Percentiles rank a stretch among this genome's conserved stretches.
Conservation (phyloP, 1,284 basidiomycete genomes). For the Ganoderma resinaceum region DNA sequence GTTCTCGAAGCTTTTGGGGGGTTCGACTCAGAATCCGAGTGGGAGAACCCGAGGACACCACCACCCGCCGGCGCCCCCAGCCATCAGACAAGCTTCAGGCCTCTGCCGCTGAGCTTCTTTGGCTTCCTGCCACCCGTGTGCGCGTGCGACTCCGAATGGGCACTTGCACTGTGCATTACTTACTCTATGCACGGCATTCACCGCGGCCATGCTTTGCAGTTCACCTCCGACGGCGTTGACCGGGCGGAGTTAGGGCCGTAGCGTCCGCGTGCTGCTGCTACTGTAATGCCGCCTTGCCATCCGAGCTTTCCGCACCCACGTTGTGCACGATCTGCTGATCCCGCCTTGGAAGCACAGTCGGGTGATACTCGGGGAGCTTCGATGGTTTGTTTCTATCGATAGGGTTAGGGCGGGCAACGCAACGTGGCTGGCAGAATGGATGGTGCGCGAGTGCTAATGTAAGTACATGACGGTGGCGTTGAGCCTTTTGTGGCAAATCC, state of each 20-base stretch:
- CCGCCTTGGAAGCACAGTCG: conserved; percentile 1
- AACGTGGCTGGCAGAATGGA: no score
- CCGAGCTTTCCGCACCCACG: conserved; percentile 1
- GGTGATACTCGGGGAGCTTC: conserved; percentile 11
- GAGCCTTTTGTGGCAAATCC: conserved; percentile 1
- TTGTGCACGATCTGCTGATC: conserved; percentile 1
- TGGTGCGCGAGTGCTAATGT: not conserved
- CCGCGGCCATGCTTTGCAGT: not conserved
- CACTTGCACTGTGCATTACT: not conserved
- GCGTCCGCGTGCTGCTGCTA: conserved; percentile 10
- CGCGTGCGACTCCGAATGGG: not conserved
- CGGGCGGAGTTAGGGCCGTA: conserved; percentile 26
- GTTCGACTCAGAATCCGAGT: not conserved
- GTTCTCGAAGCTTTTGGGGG: not conserved
- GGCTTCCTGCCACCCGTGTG: not conserved
- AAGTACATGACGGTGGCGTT: not conserved
- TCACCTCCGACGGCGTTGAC: conserved; percentile 17
- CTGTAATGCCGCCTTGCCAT: not conserved
- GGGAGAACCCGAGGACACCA: conserved; percentile 1
- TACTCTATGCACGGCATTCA: not conserved
- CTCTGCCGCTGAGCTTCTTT: conserved; percentile 6
- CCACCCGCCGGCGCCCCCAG: not conserved
- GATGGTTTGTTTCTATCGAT: conserved; percentile 13
- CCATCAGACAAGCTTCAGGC: conserved; percentile 21
- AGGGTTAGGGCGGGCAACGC: conserved; percentile 11